These are phyloP conservation scores for Alternaria consortialis DNA, from an alignment of 2,329 filamentous ascomycete genomes.

Conservation along the genomic window DNA sequence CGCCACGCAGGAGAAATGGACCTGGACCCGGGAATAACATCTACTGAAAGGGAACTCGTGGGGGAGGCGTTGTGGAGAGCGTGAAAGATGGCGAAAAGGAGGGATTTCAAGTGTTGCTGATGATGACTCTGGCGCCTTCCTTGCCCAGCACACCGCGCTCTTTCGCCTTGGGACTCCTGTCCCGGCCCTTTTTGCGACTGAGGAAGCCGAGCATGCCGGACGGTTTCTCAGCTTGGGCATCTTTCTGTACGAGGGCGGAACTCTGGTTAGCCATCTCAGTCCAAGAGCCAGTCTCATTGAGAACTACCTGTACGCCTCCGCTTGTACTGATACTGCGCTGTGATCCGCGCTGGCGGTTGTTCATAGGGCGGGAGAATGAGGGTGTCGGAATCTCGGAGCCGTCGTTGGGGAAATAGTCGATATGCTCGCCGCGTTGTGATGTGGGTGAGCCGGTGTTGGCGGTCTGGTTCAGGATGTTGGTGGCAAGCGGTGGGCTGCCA, in stretches of 20 bases:
- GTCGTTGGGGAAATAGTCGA: conserved; percentile 49
- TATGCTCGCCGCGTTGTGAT: conserved; percentile 46
- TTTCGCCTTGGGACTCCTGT: conserved; percentile 91
- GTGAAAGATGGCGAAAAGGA: neutral
- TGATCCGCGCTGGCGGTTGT: conserved; percentile 63
- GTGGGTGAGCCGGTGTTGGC: conserved; percentile 40
- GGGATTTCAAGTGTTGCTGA: conserved; percentile 53
- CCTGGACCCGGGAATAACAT: neutral
- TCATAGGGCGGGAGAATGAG: conserved; percentile 53
- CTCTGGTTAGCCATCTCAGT: conserved; percentile 88
- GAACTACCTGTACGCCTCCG: conserved; percentile 88
- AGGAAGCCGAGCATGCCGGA: conserved; percentile 91
- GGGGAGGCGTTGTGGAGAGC: neutral
- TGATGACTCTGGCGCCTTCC: conserved; percentile 78
- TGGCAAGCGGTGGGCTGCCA: conserved; percentile 57
- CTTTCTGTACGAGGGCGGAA: conserved; percentile 67
- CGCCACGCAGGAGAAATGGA: conserved; percentile 9
- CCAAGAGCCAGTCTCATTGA: conserved; percentile 91
- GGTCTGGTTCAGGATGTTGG: conserved; percentile 34
- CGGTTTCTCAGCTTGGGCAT: conserved; percentile 56
- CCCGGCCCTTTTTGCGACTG: conserved; percentile 86
- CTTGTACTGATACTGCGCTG: conserved; percentile 78
- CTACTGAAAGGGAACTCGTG: conserved; percentile 15
- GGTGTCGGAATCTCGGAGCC: conserved; percentile 38
- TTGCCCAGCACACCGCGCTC: conserved; percentile 94